phyloP scores from a whole-genome alignment of 2,329 filamentous ascomycete genomes.

The Colletotrichum aenigma region DNA sequence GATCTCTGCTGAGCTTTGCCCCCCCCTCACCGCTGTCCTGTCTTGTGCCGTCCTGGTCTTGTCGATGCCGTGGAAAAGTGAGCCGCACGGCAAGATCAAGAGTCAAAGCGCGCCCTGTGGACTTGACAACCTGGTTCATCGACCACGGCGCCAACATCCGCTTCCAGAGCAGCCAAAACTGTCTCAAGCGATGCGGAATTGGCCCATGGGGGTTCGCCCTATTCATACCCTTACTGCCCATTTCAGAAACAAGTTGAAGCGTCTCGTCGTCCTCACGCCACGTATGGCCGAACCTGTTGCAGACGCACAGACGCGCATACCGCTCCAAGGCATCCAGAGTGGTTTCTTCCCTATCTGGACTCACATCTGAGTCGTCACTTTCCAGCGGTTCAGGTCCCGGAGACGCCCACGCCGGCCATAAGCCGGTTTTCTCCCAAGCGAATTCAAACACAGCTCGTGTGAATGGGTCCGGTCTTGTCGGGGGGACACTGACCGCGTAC shows the following conservation, averaged over 20 bases:
- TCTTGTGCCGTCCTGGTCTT: neutral
- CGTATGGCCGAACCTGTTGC: neutral
- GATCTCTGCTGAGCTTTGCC: neutral
- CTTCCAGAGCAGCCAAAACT: neutral
- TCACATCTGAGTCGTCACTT: neutral
- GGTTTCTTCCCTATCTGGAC: neutral
- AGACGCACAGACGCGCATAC: neutral
- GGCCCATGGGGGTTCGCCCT: conserved; percentile 1
- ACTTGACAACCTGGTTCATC: conserved; percentile 1
- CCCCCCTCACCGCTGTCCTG: no score
- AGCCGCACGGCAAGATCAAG: neutral
- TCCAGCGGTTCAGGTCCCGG: neutral
- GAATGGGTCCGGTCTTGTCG: neutral
- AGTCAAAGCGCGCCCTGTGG: neutral
- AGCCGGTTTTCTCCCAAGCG: neutral
- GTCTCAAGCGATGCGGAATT: neutral
- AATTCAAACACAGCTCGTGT: neutral
- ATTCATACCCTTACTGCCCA: neutral
- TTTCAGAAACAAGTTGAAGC: neutral
- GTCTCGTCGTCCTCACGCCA: neutral
- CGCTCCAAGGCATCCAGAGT: neutral
- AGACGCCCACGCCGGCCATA: neutral
- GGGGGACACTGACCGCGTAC: neutral
- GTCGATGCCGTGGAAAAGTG: neutral
- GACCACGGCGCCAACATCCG: neutral